A percentile compares a stretch with the other conserved stretches of the same genome.
These are phyloP conservation scores for Jamesozyma hellenica DNA, from an alignment of 805 yeast species.

Conservation along the genomic window DNA sequence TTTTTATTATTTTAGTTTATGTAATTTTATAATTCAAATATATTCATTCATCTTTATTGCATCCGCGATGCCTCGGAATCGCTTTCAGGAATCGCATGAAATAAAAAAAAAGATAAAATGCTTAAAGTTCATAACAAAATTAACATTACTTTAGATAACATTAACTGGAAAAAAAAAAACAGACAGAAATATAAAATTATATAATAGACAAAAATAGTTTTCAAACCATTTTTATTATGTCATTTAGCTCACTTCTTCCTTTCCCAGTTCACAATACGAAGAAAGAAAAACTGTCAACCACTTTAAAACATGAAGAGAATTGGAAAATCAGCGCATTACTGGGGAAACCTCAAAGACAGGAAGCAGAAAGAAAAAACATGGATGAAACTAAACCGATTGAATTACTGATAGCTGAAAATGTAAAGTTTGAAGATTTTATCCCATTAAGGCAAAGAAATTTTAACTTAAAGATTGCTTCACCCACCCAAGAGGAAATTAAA, in stretches of 20 bases:
- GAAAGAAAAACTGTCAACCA: not conserved
- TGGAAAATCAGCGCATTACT: not conserved
- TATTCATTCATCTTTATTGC: too few relatives aligned
- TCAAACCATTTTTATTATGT: too few relatives aligned
- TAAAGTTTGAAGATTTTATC: constrained; percentile 46
- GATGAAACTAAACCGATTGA: not conserved
- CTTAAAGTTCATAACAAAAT: too few relatives aligned
- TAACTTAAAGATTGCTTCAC: constrained; percentile 34
- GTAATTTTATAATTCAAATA: not conserved
- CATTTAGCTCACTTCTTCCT: constrained; percentile 19
- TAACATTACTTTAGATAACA: too few relatives aligned
- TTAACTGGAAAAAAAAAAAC: too few relatives aligned
- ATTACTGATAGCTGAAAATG: constrained; percentile 5
- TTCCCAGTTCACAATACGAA: constrained; percentile 12
- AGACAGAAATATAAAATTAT: too few relatives aligned
- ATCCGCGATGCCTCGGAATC: too few relatives aligned
- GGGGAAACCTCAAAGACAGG: not conserved
- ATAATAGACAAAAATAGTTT: too few relatives aligned
- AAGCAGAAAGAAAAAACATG: not conserved
- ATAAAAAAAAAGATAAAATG: too few relatives aligned
- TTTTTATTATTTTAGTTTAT: not conserved
- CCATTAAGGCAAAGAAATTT: constrained; percentile 45
- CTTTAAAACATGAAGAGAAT: not conserved
- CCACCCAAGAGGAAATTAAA: constrained; percentile 37
- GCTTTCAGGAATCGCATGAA: too few relatives aligned